Conservation (phyloP, 1,139 yeast species). For the Geotrichum aggregatum region DNA sequence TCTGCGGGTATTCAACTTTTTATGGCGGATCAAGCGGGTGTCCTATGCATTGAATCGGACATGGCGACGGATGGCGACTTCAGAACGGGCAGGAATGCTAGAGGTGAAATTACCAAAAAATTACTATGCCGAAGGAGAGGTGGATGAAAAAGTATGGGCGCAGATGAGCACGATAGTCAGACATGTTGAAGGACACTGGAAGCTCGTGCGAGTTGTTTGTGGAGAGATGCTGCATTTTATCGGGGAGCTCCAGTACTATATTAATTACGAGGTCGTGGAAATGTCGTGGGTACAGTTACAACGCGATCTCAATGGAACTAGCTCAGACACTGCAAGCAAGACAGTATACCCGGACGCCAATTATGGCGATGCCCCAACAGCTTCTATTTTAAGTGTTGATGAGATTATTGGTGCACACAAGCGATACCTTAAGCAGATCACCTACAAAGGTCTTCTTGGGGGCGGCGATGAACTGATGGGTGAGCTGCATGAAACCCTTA, state of each 20-base stretch:
- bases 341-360: neutral
- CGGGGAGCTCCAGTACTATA: conserved; percentile 40
- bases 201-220: conserved; percentile 31
- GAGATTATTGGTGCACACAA: conserved; percentile 38
- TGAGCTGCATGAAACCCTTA: conserved; percentile 38
- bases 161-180: neutral
- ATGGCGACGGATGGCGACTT: conserved; percentile 43
- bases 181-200: conserved; percentile 29
- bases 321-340: conserved; percentile 9
- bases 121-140: neutral
- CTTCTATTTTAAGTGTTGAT: conserved; percentile 36
- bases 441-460: conserved; percentile 39
- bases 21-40: conserved; percentile 73
- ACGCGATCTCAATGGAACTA: conserved; percentile 27
- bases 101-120: neutral
- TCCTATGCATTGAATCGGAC: conserved; percentile 48
- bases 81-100: conserved; percentile 23
- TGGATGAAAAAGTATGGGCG: conserved; percentile 1
- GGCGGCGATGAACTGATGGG: conserved; percentile 35
- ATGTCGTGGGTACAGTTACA: conserved; percentile 40
- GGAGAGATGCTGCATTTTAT: conserved; percentile 41
- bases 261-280: conserved; percentile 41
- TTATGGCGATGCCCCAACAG: conserved; percentile 1
- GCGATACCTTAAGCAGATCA: conserved; percentile 36
- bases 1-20: conserved; percentile 73